Conservation (phyloP, 306 rosid species). For the Medicago ruthenica region DNA sequence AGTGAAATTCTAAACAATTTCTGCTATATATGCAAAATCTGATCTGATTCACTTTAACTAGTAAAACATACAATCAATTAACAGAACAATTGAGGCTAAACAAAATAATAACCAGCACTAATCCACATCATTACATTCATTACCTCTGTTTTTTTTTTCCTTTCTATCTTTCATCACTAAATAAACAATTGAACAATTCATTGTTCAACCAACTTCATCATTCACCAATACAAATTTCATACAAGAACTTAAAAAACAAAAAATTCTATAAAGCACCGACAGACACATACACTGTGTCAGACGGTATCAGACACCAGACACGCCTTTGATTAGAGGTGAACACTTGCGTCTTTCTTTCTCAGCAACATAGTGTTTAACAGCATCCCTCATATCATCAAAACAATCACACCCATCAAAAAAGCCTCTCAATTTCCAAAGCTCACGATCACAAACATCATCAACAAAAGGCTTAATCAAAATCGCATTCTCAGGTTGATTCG, state of each 20-base stretch:
- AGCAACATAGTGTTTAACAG: slow-evolving; percentile 55
- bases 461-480: slow-evolving; percentile 67
- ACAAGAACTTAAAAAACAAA: no score
- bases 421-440: slow-evolving; percentile 57
- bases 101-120: background rate
- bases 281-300: no score
- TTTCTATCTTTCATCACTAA: background rate
- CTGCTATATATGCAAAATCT: slow-evolving; percentile 1
- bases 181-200: slow-evolving; percentile 49
- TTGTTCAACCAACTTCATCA: slow-evolving; percentile 41
- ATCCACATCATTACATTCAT: slow-evolving; percentile 1
- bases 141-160: background rate
- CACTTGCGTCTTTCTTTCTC: slow-evolving; percentile 2
- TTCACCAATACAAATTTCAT: background rate
- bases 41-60: background rate
- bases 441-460: slow-evolving; percentile 65
- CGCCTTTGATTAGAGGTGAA: no score
- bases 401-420: slow-evolving; percentile 61
- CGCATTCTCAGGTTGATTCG: slow-evolving; percentile 77
- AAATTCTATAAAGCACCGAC: no score
- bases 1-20: background rate
- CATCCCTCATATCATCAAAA: slow-evolving; percentile 80
- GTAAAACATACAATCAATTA: background rate
- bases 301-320: no score
- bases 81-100: slow-evolving; percentile 6